Base-by-base conservation (phyloP, 106 monocot genomes). In the Phalaenopsis equestris region DNA sequence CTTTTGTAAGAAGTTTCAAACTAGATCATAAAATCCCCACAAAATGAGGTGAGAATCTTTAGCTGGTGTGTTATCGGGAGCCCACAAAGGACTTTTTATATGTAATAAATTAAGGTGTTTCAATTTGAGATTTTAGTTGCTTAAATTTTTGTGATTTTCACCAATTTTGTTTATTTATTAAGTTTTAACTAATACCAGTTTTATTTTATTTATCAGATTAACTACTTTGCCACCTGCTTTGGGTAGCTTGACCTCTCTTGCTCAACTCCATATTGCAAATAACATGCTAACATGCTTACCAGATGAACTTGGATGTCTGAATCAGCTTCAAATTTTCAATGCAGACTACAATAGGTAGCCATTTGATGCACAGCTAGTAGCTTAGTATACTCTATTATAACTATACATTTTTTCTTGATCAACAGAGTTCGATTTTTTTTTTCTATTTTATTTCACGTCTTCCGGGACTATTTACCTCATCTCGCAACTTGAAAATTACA, bases 231-330 rank as follows among this genome's bases (percentile, higher is more conserved):
- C 94, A 21, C 81, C 97, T 49, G 38, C 82, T 49, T 81, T 94
- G 79, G 86, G 94, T 48, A 30, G 80, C 16, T 79, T 98, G 84
- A 87, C 84, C 76, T 92, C 94, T 68, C 85, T 98, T 17, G 73
- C 36, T 15, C 80, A 94, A 75, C 89, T 98, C 64, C 84, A 92
- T 89, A 73, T 98, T 70, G 77, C 92, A 84, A 89, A 84, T 72
- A 98, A 98, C 78, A 91, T 81, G n/a, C 81, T 98, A 57, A 77
- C 86, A 75, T 79, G 42, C 75, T 91, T 98, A 81, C 97, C 97
- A 70, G 84, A 78, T 75, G 92, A 94, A 79, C 67, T 98, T 67
- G 92, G 89, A 41, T 72, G 47, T 76, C 82, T 98, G 81, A 86
- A 58, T 43, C 83, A 94, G 47, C 92, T 98, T 82, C 85, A 94